Evolutionary conservation across 2,329 filamentous ascomycete genomes (phyloP), one percentile per base, ranked within the genome.

Genomic region (Emericellopsis cladophorae): DNA sequence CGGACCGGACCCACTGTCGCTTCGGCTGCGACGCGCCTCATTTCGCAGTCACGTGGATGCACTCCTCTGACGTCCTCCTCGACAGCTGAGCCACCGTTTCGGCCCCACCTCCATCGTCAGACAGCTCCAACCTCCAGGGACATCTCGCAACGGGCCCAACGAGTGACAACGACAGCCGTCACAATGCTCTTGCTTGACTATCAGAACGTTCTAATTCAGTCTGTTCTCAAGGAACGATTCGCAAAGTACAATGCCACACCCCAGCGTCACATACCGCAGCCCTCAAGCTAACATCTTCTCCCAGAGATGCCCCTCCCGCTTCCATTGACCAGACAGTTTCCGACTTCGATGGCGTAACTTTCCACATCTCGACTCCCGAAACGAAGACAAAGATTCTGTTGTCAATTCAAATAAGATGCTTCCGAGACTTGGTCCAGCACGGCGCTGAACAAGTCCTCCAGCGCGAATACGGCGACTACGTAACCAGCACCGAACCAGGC

Each of bases 271-370:
- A 24, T 29, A 37, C 31, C 39, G 34, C 26, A 36, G 26, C 29
- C 40, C 38, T 32, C 23, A 36, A 53, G 57, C 64, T 64, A 47
- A 61, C 62, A 58, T 57, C 54, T 49, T 48, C 44, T 43, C 16
- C n/a, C 55, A 95, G 90, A 37, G 40, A 41, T 65, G 84, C 84
- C 60, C 68, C 86, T 51, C 87, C 88, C 44, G 76, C 79, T 44
- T 87, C 85, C 52, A 95, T 99, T 61, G 93, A 98, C 66, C 92
- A 99, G 70, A 87, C 94, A 48, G 87, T 95, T 47, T 96, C 90
- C 59, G 92, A 99, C 67, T 99, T 99, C 59, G 93, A 98, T 66
- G 90, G 90, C 59, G 92, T 96, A 53, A 94, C 85, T 51, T 99
- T 96, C 67, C 92, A 98, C 65, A 89, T 98, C 57, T 96, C 90